Evolutionary conservation across 129 eudicot species (phyloP).

Genomic region (Flaveria ramosissima): DNA sequence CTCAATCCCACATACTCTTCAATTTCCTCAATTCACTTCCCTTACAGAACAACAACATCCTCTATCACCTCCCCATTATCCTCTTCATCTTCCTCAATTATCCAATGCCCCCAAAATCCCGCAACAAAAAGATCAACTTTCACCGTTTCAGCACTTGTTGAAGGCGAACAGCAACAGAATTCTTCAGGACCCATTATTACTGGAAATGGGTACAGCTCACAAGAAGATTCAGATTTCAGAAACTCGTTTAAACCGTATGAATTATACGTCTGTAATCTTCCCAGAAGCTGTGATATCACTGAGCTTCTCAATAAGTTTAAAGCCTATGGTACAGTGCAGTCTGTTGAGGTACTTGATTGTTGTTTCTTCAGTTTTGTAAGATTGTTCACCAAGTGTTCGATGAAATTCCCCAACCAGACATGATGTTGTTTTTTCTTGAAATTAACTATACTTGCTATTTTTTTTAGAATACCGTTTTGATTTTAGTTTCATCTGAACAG

Average conservation of each 20-base stretch:
- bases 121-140: slow-evolving; percentile 6
- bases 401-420: slow-evolving; percentile 24
- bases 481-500: not conserved
- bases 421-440: not conserved
- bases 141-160: slow-evolving; percentile 33
- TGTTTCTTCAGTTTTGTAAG: not conserved
- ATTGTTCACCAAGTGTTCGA: slow-evolving; percentile 17
- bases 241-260: slow-evolving; percentile 32
- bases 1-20: not conserved
- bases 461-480: not conserved
- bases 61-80: slow-evolving; percentile 11
- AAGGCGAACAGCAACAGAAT: slow-evolving; percentile 21
- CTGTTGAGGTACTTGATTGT: slow-evolving; percentile 42
- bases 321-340: slow-evolving; percentile 48
- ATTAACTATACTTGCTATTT: not conserved
- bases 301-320: slow-evolving; percentile 37
- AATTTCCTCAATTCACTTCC: slow-evolving; percentile 18
- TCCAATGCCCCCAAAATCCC: slow-evolving; percentile 11
- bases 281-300: slow-evolving; percentile 39
- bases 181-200: slow-evolving; percentile 9
- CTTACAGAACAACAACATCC: not conserved
- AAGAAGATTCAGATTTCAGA: slow-evolving; percentile 30
- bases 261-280: slow-evolving; percentile 54
- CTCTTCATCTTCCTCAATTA: slow-evolving; percentile 6
- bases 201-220: slow-evolving; percentile 34